Evolutionary conservation across 306 rosid species (phyloP).

Genomic region (Rosa chinensis): DNA sequence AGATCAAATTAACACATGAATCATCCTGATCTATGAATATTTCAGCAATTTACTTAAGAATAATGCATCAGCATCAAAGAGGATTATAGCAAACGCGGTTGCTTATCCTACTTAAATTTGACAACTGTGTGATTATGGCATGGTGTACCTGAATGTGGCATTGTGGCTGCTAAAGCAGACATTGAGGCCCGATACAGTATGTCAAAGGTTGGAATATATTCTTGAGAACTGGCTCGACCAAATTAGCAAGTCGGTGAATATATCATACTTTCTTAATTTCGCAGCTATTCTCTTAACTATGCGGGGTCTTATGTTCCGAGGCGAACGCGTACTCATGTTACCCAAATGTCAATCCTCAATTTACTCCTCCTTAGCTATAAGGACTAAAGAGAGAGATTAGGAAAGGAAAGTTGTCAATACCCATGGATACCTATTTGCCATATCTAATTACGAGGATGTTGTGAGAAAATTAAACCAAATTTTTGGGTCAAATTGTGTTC

Average conservation of each 20-base stretch:
- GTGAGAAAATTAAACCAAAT: neutral
- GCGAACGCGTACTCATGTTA: neutral
- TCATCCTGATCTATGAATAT: neutral
- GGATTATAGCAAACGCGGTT: conserved; percentile 5
- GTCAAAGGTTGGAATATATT: conserved; percentile 32
- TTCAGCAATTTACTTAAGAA: neutral
- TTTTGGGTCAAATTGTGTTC: neutral
- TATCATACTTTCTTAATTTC: neutral
- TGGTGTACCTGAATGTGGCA: neutral
- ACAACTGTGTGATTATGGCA: conserved; percentile 11
- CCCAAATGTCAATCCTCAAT: no score
- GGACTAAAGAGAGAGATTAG: neutral
- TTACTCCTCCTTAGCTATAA: no score
- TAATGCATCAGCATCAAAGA: neutral
- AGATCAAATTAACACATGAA: neutral
- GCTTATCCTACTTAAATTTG: neutral
- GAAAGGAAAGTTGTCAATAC: neutral
- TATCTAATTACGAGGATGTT: neutral
- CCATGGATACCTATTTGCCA: neutral
- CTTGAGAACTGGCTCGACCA: conserved; percentile 13
- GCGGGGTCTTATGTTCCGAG: neutral
- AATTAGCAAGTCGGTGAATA: neutral
- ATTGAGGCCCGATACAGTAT: conserved; percentile 36
- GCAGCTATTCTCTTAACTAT: neutral
- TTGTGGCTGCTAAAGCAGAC: conserved; percentile 30